Conservation (phyloP, 2,329 filamentous ascomycete species). For the Neocatenulostroma microsporum region DNA sequence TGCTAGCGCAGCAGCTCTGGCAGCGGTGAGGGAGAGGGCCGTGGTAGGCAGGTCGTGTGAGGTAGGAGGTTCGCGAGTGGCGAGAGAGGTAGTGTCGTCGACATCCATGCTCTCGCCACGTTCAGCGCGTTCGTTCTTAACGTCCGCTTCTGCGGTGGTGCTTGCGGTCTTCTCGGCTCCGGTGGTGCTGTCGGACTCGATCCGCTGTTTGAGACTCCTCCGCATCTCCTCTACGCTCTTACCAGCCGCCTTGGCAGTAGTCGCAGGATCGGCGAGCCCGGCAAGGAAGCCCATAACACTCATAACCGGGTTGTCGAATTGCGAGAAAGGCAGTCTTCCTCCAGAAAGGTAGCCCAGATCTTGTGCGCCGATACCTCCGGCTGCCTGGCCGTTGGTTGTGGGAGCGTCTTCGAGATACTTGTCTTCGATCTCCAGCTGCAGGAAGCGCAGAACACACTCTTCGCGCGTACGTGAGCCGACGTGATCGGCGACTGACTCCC, state of each 20-base stretch:
- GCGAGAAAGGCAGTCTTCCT: constrained; percentile 80
- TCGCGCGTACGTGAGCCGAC: constrained; percentile 87
- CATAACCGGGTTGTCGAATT: constrained; percentile 92
- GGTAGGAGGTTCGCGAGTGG: constrained; percentile 40
- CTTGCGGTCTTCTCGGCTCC: constrained; percentile 46
- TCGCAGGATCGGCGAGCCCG: constrained; percentile 78
- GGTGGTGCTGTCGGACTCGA: constrained; percentile 54
- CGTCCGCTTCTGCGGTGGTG: constrained; percentile 13
- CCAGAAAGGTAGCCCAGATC: constrained; percentile 58
- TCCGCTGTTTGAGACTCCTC: constrained; percentile 65
- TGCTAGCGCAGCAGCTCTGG: constrained; percentile 76
- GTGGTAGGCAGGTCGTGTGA: constrained; percentile 53
- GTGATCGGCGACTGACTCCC: constrained; percentile 85
- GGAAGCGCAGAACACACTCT: constrained; percentile 93
- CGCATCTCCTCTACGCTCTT: constrained; percentile 82
- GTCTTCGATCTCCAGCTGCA: constrained; percentile 95
- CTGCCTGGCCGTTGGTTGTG: constrained; percentile 49
- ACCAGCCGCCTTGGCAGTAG: constrained; percentile 82
- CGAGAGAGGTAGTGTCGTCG: constrained; percentile 45
- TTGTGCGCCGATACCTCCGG: constrained; percentile 13
- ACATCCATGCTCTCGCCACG: constrained; percentile 48
- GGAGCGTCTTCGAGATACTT: constrained; percentile 68
- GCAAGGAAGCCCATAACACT: constrained; percentile 93
- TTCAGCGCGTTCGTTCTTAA: constrained; percentile 47
- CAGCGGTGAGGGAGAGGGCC: constrained; percentile 77